Conservation (phyloP, 441 rosid species). For the Adansonia rubrostipa region DNA sequence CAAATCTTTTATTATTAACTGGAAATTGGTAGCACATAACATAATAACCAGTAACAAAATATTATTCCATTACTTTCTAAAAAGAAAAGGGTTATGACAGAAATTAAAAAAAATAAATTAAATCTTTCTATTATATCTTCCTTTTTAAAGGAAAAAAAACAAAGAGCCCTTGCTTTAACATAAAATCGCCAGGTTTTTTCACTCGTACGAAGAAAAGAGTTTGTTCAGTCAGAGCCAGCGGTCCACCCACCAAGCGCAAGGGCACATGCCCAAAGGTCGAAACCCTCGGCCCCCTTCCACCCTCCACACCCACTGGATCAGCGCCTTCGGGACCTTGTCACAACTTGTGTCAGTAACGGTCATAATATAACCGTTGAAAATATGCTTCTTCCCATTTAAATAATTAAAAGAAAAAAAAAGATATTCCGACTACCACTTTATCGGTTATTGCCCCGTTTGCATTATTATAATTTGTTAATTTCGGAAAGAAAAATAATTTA, state of each 20-base stretch:
- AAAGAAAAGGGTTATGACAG: not conserved
- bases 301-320: constrained; percentile 30
- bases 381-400: constrained; percentile 21
- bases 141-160: not conserved
- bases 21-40: constrained; percentile 16
- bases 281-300: not conserved
- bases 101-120: no score
- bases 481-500: not conserved
- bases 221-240: constrained; percentile 24
- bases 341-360: constrained; percentile 41
- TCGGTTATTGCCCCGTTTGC: not conserved
- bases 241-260: constrained; percentile 18
- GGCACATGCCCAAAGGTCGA: constrained; percentile 27
- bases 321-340: constrained; percentile 21
- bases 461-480: not conserved
- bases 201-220: no score
- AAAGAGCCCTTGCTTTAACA: not conserved
- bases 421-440: not conserved
- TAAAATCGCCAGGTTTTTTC: not conserved
- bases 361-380: constrained; percentile 47
- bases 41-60: not conserved
- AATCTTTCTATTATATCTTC: not conserved
- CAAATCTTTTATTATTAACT: not conserved
- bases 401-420: constrained; percentile 26
- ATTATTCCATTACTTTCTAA: not conserved